Conservation (phyloP, 176 grass and related monocot genomes). For the Triticum turgidum region DNA sequence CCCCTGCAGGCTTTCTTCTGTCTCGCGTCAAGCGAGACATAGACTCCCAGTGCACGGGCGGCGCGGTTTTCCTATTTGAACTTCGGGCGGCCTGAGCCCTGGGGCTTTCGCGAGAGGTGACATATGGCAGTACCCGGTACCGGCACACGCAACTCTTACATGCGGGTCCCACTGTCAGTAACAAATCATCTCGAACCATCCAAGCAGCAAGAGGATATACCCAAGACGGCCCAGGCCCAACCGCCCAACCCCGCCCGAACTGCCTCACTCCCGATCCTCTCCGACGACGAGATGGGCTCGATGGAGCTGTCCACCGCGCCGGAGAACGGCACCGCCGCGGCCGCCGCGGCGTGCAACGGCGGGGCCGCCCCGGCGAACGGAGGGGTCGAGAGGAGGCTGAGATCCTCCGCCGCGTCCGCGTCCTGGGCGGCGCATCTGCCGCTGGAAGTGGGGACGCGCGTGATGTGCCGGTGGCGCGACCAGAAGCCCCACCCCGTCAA, state of each 20-base stretch:
- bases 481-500: constrained; percentile 95
- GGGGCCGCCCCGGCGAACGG: constrained; percentile 35
- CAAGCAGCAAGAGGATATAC: neutral
- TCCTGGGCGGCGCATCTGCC: constrained; percentile 44
- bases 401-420: constrained; percentile 25
- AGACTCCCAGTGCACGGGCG: no score
- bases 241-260: neutral
- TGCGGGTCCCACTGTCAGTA: neutral
- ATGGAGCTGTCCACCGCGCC: constrained; percentile 65
- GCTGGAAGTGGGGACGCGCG: constrained; percentile 90
- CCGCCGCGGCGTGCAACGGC: constrained; percentile 54
- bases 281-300: constrained; percentile 68
- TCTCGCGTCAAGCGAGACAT: no score
- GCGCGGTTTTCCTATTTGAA: neutral
- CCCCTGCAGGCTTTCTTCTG: no score
- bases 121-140: neutral
- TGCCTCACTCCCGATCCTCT: constrained; percentile 20
- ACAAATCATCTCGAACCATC: neutral
- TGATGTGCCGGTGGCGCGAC: constrained; percentile 98
- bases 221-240: constrained; percentile 35
- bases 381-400: constrained; percentile 49
- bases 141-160: neutral
- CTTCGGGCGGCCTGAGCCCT: neutral
- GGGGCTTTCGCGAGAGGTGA: no score
- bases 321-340: constrained; percentile 53